These are phyloP conservation scores for Balansia obtecta DNA, from an alignment of 2,329 filamentous ascomycete genomes.

Conservation along the genomic window DNA sequence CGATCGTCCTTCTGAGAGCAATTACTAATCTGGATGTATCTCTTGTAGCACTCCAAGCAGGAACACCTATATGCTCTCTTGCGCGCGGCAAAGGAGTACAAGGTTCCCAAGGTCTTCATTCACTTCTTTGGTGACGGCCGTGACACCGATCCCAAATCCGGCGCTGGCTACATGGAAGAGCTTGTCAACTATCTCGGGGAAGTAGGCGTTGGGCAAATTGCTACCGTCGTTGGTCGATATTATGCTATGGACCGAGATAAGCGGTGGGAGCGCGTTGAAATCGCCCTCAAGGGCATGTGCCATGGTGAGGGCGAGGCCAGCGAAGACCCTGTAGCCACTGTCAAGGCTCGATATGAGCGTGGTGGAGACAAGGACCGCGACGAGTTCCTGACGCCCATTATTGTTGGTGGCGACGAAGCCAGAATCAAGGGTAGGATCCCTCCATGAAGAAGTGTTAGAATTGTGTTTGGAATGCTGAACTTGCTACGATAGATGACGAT, in stretches of 20 bases:
- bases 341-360: conserved; percentile 78
- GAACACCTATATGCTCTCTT: conserved; percentile 81
- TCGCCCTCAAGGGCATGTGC: conserved; percentile 78
- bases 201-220: conserved; percentile 75
- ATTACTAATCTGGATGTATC: not conserved
- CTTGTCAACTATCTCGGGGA: conserved; percentile 72
- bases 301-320: conserved; percentile 77
- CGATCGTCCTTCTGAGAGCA: not conserved
- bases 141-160: conserved; percentile 95
- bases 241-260: conserved; percentile 99
- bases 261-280: conserved; percentile 90
- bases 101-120: conserved; percentile 85
- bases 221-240: conserved; percentile 90
- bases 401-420: conserved; percentile 74
- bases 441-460: conserved; percentile 8
- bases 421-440: conserved; percentile 62
- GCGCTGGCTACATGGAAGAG: conserved; percentile 75
- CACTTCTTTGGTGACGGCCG: conserved; percentile 98
- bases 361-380: conserved; percentile 62
- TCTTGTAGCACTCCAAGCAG: conserved; percentile 72
- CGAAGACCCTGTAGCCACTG: conserved; percentile 71
- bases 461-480: not conserved
- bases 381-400: conserved; percentile 97
- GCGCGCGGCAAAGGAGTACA: conserved; percentile 77
- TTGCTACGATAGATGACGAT: conserved; percentile 55